Evolutionary conservation across 371 early-diverging fungal genomes (phyloP), one percentile per base, ranked within the genome.

Genomic region (Rhizopus stolonifer): DNA sequence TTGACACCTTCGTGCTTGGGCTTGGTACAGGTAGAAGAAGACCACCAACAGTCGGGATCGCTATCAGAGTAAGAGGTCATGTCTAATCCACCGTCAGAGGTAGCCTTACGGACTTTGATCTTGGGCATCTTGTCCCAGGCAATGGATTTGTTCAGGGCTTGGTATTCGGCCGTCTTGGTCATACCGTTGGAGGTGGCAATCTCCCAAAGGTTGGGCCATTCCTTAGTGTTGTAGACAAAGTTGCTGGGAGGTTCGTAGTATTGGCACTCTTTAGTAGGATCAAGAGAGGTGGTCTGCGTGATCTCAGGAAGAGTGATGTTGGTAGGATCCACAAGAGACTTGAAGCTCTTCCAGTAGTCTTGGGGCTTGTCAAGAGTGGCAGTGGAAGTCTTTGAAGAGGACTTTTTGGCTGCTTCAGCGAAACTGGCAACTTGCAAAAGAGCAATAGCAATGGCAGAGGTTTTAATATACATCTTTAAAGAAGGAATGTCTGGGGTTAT

Each of bases 41-140:
- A 67, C 79, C 79, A 78, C 79, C 79, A 78, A 58, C 79, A 78
- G 52, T 77, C 77, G 38, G 77, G 74, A 60, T 77, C 77, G 15
- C n/a, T 39, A 58, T 54, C 23, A 31, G 56, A 36, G 24, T 73
- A 73, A 33, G 68, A 60, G 11, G 48, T 44, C 59, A 69, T 60
- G 36, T 63, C 59, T 45, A 77, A 49, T 24, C 52, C 59, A 43
- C 73, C 71, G 32, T 52, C 56, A 46, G 69, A 46, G 21, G 46
- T 52, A 22, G 52, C 4, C 23, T 55, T 65, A 26, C 70, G 65
- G n/a, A 67, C 66, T n/a, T 52, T 46, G 36, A 69, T 65, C 36
- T 65, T 62, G 49, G 77, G 77, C 8, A 62, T 65, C 46, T 65
- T 67, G 39, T 67, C 50, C 77, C 77, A 77, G 32, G 73, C 67